Conservation (phyloP, 371 early-diverging fungal species). For the Parasitella parasitica region DNA sequence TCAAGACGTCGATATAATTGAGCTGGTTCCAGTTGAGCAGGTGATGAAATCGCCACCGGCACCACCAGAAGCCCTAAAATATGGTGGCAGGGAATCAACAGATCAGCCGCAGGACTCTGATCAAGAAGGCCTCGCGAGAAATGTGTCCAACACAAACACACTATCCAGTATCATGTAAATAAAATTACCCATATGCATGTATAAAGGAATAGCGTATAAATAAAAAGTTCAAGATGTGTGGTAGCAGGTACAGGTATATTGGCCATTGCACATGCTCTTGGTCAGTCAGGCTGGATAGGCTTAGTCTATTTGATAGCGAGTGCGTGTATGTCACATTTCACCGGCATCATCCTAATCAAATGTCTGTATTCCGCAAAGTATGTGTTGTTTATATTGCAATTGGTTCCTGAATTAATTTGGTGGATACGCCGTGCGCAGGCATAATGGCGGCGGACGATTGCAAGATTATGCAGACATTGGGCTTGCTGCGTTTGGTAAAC, state of each 20-base stretch:
- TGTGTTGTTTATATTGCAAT: not conserved
- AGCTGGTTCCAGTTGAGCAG: not conserved
- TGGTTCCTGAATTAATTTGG: not conserved
- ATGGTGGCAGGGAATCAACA: not conserved
- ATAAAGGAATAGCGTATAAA: not conserved
- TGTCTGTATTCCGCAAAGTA: constrained; percentile 32
- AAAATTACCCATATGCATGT: not conserved
- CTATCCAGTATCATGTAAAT: constrained; percentile 23
- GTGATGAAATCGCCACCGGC: not conserved
- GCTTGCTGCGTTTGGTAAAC: constrained; percentile 63
- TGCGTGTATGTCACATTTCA: constrained; percentile 58
- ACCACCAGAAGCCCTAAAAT: not conserved
- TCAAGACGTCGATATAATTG: not conserved
- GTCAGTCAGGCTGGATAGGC: constrained; percentile 83
- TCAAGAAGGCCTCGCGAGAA: not conserved
- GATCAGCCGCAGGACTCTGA: not conserved
- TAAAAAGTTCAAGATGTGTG: constrained; percentile 64
- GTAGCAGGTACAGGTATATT: constrained; percentile 86
- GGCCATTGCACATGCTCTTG: constrained; percentile 81
- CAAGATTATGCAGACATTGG: constrained; percentile 54
- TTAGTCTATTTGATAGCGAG: constrained; percentile 3
- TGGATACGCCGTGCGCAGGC: too few relatives aligned
- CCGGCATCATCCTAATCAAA: constrained; percentile 32
- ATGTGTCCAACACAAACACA: constrained; percentile 23
- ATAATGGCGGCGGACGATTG: not conserved